Evolutionary conservation across 2,329 filamentous ascomycete genomes (phyloP), one percentile per base, ranked within the genome.

Genomic region (Claviceps citrina): DNA sequence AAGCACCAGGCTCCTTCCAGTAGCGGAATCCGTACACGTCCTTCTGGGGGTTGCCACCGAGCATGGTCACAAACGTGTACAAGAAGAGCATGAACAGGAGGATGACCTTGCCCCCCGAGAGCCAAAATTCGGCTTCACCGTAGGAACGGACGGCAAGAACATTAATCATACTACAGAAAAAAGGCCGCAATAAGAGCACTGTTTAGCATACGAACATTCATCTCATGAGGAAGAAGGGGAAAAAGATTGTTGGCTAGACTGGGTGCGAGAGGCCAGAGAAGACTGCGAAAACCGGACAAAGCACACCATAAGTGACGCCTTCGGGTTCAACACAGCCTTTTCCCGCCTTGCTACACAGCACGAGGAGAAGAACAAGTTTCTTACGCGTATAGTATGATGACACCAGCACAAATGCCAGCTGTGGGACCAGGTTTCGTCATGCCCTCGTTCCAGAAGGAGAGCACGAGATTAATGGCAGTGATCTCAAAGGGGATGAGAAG

Each of bases 41-140:
- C 36, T 73, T 63, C 5, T 75, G 54, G 0, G 83, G 83, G 48
- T 87, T 87, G 24, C 80, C 83, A 27, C 82, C 83, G 7, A 84
- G 64, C 78, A 86, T 85, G 36, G 76, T 78, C 49, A 89, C 68
- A 52, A 89, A 81, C n/a, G 83, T 86, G 59, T 81, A 86, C 51
- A 67, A 60, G 55, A 84, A 78, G 39, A 84, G 64, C 10, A 76
- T 73, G 44, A 78, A 63, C 48, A 81, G 80, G 35, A 83, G 65
- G 18, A 82, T 55, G 26, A 82, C 66, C 54, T 83, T 82, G 46
- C 76, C 75, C 30, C 59, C 61, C 2, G 71, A 70, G 3, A 77
- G 62, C 70, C 70, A 78, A 50, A 87, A 87, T 52, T 87, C 82
- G 9, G 78, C 72, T 54, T 83, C 78, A 46, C 79, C 78, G 49